Percentiles rank a stretch among this genome's conserved stretches.
Conservation (phyloP, 441 rosid genomes). For the Rhodomyrtus psidioides region DNA sequence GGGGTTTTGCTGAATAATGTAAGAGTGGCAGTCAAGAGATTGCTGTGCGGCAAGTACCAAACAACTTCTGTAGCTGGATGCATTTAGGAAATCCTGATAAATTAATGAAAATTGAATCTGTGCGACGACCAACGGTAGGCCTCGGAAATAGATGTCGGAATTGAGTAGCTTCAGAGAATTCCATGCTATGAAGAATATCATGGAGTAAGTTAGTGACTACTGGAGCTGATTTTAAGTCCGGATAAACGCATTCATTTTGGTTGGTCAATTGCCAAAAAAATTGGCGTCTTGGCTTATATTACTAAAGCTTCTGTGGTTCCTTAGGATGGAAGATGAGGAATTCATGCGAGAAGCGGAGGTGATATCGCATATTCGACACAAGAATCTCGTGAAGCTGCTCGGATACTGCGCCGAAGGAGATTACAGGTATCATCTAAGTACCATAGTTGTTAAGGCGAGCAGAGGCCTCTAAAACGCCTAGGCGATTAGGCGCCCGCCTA, state of each 20-base stretch:
- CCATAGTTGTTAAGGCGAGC: too few species aligned
- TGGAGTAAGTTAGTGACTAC: neutral
- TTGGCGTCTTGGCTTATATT: neutral
- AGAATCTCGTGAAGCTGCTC: conserved; percentile 43
- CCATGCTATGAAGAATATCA: neutral
- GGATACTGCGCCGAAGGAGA: conserved; percentile 43
- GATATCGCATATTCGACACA: conserved; percentile 40
- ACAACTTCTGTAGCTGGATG: neutral
- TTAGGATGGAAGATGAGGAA: conserved; percentile 26
- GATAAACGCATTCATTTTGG: neutral
- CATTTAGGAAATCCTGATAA: neutral
- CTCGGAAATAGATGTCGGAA: neutral
- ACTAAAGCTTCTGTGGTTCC: neutral
- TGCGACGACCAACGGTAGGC: neutral
- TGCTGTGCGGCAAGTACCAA: conserved; percentile 30
- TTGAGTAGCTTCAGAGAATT: neutral
- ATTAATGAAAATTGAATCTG: neutral
- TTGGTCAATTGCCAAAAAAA: neutral
- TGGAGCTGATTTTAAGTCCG: neutral
- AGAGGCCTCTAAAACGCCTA: too few species aligned
- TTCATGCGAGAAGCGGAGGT: conserved; percentile 36
- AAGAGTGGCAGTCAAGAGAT: conserved; percentile 44
- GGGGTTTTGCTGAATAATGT: conserved; percentile 38
- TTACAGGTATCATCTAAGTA: conserved; percentile 30
- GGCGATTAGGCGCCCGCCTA: too few species aligned